phyloP scores from a whole-genome alignment of 257 asterid species.

The Solanum pinnatisectum region DNA sequence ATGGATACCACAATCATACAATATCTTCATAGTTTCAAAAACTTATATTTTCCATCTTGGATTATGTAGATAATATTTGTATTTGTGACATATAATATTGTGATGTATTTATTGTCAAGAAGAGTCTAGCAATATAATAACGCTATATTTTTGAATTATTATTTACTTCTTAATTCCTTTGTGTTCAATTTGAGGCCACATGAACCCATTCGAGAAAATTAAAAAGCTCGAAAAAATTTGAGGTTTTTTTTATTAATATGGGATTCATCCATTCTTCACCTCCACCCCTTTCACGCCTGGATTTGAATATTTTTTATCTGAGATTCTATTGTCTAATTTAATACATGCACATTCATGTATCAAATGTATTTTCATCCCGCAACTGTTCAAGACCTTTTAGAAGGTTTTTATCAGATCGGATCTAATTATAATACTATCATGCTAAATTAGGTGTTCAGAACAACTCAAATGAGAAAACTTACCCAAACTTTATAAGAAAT shows the following conservation, averaged over 20 bases:
- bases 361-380: not conserved
- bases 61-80: not conserved
- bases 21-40: not conserved
- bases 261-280: too few relatives aligned
- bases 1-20: not conserved
- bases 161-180: not conserved
- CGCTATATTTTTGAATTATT: not conserved
- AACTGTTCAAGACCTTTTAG: not conserved
- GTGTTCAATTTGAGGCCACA: not conserved
- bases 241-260: not conserved
- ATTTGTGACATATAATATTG: not conserved
- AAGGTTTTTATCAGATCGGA: too few relatives aligned
- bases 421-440: too few relatives aligned
- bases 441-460: not conserved
- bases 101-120: not conserved
- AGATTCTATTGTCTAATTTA: not conserved
- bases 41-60: not conserved
- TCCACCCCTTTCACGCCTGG: not conserved
- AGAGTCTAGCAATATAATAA: not conserved
- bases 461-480: not conserved
- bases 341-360: not conserved
- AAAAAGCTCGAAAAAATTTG: fast-evolving
- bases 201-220: not conserved
- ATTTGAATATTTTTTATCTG: too few relatives aligned
- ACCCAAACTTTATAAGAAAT: too few relatives aligned